Evolutionary conservation across 257 asterid species (phyloP), one percentile per base, ranked within the genome.

Genomic region (Penstemon eatonii): DNA sequence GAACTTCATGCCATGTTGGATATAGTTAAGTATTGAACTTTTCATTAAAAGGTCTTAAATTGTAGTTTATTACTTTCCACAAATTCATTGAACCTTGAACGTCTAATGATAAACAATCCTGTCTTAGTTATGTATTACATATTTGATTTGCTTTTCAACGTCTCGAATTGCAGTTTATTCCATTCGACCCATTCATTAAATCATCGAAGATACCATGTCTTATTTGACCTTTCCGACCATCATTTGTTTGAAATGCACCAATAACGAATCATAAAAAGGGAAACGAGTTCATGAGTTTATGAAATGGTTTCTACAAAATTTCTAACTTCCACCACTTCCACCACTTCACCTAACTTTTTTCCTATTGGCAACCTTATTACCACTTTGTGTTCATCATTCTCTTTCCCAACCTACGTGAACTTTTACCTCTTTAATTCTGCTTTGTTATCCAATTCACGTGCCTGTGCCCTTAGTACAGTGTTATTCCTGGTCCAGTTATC

Each of bases 281-380:
- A 52, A 60, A 50, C 44, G 57, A 45, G 64, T 55, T 63, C 19
- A 19, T 25, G 19, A 53, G 50, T 55, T 63, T 19, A 12, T 40
- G 19, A 19, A 70, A 52, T 7, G 56, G 60, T 42, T 7, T 61
- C 45, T 15, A 15, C 37, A 70, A 60, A 43, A 42, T 51, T 64
- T 18, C 44, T 43, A 53, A 25, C 55, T 15, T 46, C 67, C 3
- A 7, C n/a, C 10, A 25, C 55, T 15, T 46, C 67, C 3, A 7
- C n/a, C 10, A 18, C 51, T 19, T 11, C 59, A 5, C 40, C n/a
- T 49, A 1, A 49, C 11, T 10, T 49, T 13, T 15, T 56, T 57
- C 19, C 51, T 13, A 46, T 62, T 74, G 13, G 13, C 58, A 6
- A n/a, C 41, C 44, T 18, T 47, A 56, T 25, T 19, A 33, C n/a